Evolutionary conservation across 306 rosid genomes (phyloP), one percentile per base, ranked within the genome.

Genomic region (Hippophae rhamnoides): DNA sequence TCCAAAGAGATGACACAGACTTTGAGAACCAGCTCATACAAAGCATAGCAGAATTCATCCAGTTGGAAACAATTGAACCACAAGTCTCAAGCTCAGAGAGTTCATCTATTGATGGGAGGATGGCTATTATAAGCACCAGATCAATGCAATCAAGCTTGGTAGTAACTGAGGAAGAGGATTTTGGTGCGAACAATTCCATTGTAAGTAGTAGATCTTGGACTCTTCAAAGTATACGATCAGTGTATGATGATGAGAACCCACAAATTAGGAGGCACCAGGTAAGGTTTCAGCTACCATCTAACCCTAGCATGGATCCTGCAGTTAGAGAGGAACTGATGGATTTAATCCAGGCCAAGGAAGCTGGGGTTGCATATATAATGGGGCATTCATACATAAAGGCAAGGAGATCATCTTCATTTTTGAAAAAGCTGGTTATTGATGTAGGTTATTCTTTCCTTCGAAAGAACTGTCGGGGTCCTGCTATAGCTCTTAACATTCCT

Each of bases 341-440:
- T 71, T 77, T 88, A 57, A 69, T 88, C 62, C 80, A 81, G 72
- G 94, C 94, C n/a, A 88, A 85, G 79, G 94, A 85, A 18, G 89
- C 87, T 0, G 94, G 96, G 72, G 87, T 85, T 54, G 94, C 96
- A 42, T 88, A 88, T 64, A 79, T 88, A 57, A 62, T 85, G 94
- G 96, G 94, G 45, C 94, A 88, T 64, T 88, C 96, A 23, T 82
- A 88, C 60, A 90, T 88, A 64, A 85, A 82, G 84, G 96, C 96
- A 12, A 82, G 94, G 81, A 82, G 74, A 70, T 82, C 94, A 1
- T 79, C 96, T 5, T 78, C 94, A 5, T 78, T 66, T 74, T 38
- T 88, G 73, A 85, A 88, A 58, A 88, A 78, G 78, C 64, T 85
- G 0, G 90, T 70, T 58, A 78, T 88, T 49, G 90, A 88, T 72